These are phyloP conservation scores for Paratrypanosoma confusum DNA, from an alignment of 208 protist species.

Conservation along the genomic window DNA sequence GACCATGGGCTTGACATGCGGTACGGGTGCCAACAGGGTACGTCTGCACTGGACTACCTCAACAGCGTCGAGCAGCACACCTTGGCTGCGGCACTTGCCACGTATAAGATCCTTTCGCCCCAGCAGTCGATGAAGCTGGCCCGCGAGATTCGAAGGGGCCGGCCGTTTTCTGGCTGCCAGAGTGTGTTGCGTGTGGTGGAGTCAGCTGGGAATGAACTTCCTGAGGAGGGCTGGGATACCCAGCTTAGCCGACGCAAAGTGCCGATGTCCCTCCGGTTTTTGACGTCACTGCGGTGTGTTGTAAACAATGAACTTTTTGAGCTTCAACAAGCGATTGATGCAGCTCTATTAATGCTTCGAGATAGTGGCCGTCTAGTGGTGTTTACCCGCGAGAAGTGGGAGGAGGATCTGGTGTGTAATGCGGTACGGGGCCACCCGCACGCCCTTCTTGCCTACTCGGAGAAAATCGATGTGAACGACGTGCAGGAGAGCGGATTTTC, in stretches of 20 bases:
- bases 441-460: slow-evolving; percentile 63
- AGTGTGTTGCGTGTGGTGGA: slow-evolving; percentile 45
- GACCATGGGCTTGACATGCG: slow-evolving; percentile 74
- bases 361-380: slow-evolving; percentile 63
- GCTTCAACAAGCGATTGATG: slow-evolving; percentile 44
- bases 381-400: slow-evolving; percentile 61
- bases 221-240: slow-evolving; percentile 60
- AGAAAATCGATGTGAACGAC: slow-evolving; percentile 43
- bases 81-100: slow-evolving; percentile 27
- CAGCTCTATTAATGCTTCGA: slow-evolving; percentile 59
- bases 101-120: slow-evolving; percentile 52
- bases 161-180: slow-evolving; percentile 38
- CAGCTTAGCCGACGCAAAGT: slow-evolving; percentile 50
- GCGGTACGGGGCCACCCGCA: slow-evolving; percentile 59
- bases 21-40: slow-evolving; percentile 33
- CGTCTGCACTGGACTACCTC: slow-evolving; percentile 61
- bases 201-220: slow-evolving; percentile 40
- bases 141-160: slow-evolving; percentile 39
- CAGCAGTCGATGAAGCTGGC: slow-evolving; percentile 77
- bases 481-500: slow-evolving; percentile 50
- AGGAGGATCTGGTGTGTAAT: slow-evolving; percentile 59
- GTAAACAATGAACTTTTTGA: slow-evolving; percentile 75
- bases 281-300: slow-evolving; percentile 68
- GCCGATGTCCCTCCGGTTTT: slow-evolving; percentile 79
- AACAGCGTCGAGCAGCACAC: slow-evolving; percentile 68